A percentile compares a stretch with the other conserved stretches of the same genome.
phyloP scores from a whole-genome alignment of 2,329 filamentous ascomycete species.

The Phyllosticta capitalensis region DNA sequence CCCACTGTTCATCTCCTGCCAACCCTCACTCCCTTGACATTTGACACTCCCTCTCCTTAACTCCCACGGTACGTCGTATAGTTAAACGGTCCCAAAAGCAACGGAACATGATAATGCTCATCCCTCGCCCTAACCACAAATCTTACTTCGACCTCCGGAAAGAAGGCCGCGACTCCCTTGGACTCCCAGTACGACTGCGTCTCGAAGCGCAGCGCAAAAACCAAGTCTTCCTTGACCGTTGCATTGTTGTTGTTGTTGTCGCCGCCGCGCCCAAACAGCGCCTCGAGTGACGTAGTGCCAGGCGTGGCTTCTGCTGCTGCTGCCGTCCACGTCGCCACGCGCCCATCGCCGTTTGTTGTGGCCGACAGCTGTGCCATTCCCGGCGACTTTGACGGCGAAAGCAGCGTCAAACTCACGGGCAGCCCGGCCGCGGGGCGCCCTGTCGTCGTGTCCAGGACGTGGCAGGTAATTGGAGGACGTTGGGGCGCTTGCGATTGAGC shows the following conservation, averaged over 20 bases:
- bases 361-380: conserved; percentile 15
- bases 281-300: conserved; percentile 1
- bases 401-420: conserved; percentile 52
- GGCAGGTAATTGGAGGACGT: conserved; percentile 63
- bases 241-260: neutral
- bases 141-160: conserved; percentile 46
- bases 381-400: conserved; percentile 24
- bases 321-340: conserved; percentile 56
- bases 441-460: conserved; percentile 73
- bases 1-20: neutral
- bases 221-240: conserved; percentile 33
- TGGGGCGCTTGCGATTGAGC: neutral
- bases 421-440: conserved; percentile 60
- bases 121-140: conserved; percentile 39
- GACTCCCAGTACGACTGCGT: conserved; percentile 61
- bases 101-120: conserved; percentile 71
- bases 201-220: conserved; percentile 64
- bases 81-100: conserved; percentile 67
- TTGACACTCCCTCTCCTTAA: conserved; percentile 31
- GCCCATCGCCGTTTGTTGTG: conserved; percentile 65
- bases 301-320: conserved; percentile 6
- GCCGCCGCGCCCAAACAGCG: conserved; percentile 7
- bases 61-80: conserved; percentile 77
- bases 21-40: neutral
- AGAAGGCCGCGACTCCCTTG: conserved; percentile 45